Evolutionary conservation across 129 eudicot genomes (phyloP).

Genomic region (Apium graveolens): DNA sequence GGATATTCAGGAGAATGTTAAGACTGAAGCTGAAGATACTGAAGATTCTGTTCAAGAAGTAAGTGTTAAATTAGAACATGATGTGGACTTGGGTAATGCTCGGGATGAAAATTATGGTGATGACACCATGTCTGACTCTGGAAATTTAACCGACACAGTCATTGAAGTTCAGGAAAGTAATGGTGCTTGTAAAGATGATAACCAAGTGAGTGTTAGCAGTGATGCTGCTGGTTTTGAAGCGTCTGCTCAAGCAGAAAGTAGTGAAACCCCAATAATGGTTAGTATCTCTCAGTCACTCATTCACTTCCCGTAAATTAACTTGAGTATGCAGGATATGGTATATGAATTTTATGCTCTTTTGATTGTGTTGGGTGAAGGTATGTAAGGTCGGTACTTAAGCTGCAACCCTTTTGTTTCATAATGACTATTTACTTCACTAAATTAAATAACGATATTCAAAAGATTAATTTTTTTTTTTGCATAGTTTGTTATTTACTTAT

Average conservation of each 20-base stretch:
- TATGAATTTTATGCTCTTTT: background rate
- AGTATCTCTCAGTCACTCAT: conserved; percentile 17
- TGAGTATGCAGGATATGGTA: background rate
- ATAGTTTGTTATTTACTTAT: no score
- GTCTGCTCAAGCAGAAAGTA: conserved; percentile 15
- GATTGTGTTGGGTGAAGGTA: background rate
- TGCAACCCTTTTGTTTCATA: background rate
- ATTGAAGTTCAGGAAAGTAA: conserved; percentile 11
- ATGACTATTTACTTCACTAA: background rate
- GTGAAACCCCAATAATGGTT: conserved; percentile 32
- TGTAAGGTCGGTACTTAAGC: background rate
- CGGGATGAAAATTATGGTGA: conserved; percentile 12
- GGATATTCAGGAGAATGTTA: background rate
- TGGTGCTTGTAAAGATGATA: conserved; percentile 9
- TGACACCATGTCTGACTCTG: conserved; percentile 7
- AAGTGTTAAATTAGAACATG: conserved; percentile 7
- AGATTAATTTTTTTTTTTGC: no score
- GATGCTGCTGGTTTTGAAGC: conserved; percentile 12
- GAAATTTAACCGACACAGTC: conserved; percentile 10
- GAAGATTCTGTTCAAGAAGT: background rate
- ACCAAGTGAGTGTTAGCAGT: conserved; percentile 4
- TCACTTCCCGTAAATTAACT: background rate
- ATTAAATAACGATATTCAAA: background rate
- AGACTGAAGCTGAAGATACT: background rate
- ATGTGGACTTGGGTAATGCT: conserved; percentile 14